Evolutionary conservation across 257 asterid genomes (phyloP), one percentile per base, ranked within the genome.

Genomic region (Solanum verrucosum): DNA sequence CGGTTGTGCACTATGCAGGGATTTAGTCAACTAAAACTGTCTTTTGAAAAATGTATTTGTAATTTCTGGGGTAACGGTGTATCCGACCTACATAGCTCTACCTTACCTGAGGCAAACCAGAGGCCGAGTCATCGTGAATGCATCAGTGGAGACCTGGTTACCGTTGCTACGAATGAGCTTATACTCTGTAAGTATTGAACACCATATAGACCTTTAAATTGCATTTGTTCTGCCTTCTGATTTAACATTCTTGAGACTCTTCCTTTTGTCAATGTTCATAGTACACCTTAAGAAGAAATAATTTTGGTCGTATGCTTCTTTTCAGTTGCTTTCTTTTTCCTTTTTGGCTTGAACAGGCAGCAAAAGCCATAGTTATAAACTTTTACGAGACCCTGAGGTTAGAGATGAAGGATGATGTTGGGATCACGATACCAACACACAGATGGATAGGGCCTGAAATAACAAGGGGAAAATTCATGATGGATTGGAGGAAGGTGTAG

Each of bases 1-100:
- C 59, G 2, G 2, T 49, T 49, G 59, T 49, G 21, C 59, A 49
- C 52, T 44, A 14, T 44, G 2, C 18, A 44, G 59, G 59, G 2
- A 0, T 16, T 14, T 15, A 49, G 21, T 15, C 1, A 49, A 49
- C 59, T 49, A 49, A 49, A 49, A 49, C 59, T 49, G 21, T 49
- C 20, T 49, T 49, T 2, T 49, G 59, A 49, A 49, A 46, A 49
- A 49, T 49, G 59, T 49, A 14, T 49, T 0, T 0, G 6, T 15
- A 96, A 94, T 92, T 95, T 96, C 75, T 95, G 99, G 98, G 98
- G 97, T 38, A 96, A 96, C 90, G 96, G 96, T 95, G 10, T 93
- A 95, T 90, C 98, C 99, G 12, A 96, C 99, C 0, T 90, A 95
- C 86, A 94, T 92, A 0, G 98, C 96, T 9, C 92, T 96, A 38